Percentiles rank a stretch among this genome's conserved stretches.
Conservation (phyloP, 1,284 basidiomycete genomes). For the Trametes sp. region DNA sequence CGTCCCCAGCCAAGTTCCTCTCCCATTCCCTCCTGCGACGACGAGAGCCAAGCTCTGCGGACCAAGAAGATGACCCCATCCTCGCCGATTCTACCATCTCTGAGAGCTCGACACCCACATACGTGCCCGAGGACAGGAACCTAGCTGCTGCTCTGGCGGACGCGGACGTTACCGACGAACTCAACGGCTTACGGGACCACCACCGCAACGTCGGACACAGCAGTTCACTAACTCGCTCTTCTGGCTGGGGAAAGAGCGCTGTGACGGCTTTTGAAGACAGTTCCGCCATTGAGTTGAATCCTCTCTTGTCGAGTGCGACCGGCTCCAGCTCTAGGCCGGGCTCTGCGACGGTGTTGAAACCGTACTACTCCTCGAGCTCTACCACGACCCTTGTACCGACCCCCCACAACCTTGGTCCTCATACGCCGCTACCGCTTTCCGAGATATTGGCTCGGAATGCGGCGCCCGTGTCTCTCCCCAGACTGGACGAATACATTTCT, state of each 20-base stretch:
- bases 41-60: conserved; percentile 34
- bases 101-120: neutral
- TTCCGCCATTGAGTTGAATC: conserved; percentile 20
- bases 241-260: conserved; percentile 12
- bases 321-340: conserved; percentile 2
- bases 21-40: conserved; percentile 36
- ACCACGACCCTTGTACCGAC: conserved; percentile 24
- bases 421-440: conserved; percentile 62
- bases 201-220: conserved; percentile 2
- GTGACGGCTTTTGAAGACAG: neutral
- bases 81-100: conserved; percentile 16
- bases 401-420: conserved; percentile 30
- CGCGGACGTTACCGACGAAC: conserved; percentile 33
- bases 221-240: neutral
- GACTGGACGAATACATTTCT: conserved; percentile 64
- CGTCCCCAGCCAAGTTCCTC: conserved; percentile 26
- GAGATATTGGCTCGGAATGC: conserved; percentile 63
- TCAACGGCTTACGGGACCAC: conserved; percentile 20
- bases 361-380: conserved; percentile 15
- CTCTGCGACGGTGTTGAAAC: conserved; percentile 3
- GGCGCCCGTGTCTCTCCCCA: conserved; percentile 62
- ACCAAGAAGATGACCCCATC: conserved; percentile 31
- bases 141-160: conserved; percentile 1
- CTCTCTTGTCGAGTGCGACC: conserved; percentile 13
- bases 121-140: neutral